Percentiles rank a stretch among this genome's conserved stretches.
These are phyloP conservation scores for Cystofilobasidium capitatum DNA, from an alignment of 768 basidiomycete genomes.

Conservation along the genomic window DNA sequence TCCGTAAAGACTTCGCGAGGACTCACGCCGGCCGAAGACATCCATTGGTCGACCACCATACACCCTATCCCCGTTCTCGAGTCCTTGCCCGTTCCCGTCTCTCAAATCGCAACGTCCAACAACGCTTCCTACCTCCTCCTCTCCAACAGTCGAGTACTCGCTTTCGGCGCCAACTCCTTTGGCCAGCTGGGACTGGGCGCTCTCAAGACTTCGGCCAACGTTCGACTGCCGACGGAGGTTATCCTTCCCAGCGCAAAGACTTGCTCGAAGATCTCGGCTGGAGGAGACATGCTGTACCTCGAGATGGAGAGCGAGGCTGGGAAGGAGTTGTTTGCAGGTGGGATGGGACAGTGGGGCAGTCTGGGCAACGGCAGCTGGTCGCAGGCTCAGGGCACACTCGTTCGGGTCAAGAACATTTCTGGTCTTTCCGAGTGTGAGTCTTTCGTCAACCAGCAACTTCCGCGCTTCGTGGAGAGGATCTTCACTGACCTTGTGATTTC, in stretches of 20 bases:
- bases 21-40: conserved; percentile 20
- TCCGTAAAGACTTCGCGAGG: conserved; percentile 3
- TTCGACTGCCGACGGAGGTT: conserved; percentile 20
- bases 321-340: background rate
- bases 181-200: conserved; percentile 22
- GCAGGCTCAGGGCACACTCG: conserved; percentile 6
- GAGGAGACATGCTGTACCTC: conserved; percentile 13
- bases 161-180: conserved; percentile 18
- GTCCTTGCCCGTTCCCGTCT: background rate
- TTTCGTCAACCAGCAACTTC: background rate
- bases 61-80: conserved; percentile 20
- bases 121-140: conserved; percentile 5
- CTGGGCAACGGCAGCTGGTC: conserved; percentile 24
- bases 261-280: conserved; percentile 6
- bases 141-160: conserved; percentile 9
- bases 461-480: background rate
- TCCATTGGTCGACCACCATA: conserved; percentile 23
- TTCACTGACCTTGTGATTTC: background rate
- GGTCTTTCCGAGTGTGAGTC: conserved; percentile 16
- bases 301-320: background rate
- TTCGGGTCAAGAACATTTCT: conserved; percentile 18
- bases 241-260: conserved; percentile 6
- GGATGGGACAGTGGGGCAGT: background rate
- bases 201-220: conserved; percentile 15
- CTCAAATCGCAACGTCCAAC: conserved; percentile 17